These are phyloP conservation scores for Cicer bijugum DNA, from an alignment of 306 rosid species.

Conservation along the genomic window DNA sequence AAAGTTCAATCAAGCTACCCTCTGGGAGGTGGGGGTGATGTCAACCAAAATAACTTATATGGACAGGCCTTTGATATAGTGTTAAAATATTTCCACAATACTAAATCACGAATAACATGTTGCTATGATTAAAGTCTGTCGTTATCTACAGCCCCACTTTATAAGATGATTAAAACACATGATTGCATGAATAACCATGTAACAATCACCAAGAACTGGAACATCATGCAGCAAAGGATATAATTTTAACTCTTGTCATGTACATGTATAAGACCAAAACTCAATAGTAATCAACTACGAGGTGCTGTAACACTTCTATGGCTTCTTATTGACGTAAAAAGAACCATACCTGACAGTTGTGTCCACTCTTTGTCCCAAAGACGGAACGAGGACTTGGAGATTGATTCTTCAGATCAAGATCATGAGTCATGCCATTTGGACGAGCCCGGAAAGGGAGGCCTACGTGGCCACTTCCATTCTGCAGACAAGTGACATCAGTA, in stretches of 20 bases:
- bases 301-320: slow-evolving; percentile 4
- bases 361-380: slow-evolving; percentile 59
- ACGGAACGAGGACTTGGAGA: slow-evolving; percentile 65
- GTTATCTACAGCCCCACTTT: slow-evolving; percentile 17
- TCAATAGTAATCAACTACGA: slow-evolving; percentile 28
- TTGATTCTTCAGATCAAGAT: slow-evolving; percentile 62
- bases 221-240: neutral
- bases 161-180: slow-evolving; percentile 11
- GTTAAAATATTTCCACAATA: neutral
- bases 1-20: slow-evolving; percentile 15
- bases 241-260: neutral
- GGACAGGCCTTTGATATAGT: neutral
- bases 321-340: slow-evolving; percentile 28
- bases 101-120: neutral
- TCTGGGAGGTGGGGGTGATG: neutral
- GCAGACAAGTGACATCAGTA: slow-evolving; percentile 45
- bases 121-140: slow-evolving; percentile 9
- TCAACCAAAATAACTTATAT: slow-evolving; percentile 22
- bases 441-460: slow-evolving; percentile 54
- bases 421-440: slow-evolving; percentile 51
- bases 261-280: slow-evolving; percentile 20
- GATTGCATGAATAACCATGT: slow-evolving; percentile 8
- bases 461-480: slow-evolving; percentile 66
- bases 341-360: slow-evolving; percentile 70
- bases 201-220: slow-evolving; percentile 19